Base-by-base conservation (phyloP, 73 alveolate genomes). In the Tetrahymena borealis region DNA sequence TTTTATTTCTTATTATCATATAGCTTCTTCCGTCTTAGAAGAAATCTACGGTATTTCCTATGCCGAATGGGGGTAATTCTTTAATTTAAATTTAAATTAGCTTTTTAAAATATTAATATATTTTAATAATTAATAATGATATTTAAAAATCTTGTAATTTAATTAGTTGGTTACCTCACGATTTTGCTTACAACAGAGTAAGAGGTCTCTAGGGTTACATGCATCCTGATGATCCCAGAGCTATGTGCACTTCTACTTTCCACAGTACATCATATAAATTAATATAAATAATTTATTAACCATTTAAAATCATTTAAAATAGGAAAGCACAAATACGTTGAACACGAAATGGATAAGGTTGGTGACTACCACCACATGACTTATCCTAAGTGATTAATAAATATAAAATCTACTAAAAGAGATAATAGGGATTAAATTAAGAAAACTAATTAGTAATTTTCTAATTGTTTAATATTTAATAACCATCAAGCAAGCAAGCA, bases 181-280 rank as follows among this genome's bases (percentile, higher is more conserved):
- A 78, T 79, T 93, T 93, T 60, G 93, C 90, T 32, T 93, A 93
- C 91, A 93, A 85, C 78, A 93, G 95, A 85, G 38, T 78, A 77
- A 85, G 95, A 93, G 90, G 95, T 40, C 90, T 93, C 91, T 32
- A 90, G 10, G 95, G 95, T 39, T 93, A 93, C 39, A 79, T 79
- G 35, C 95, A 93, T 42, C 93, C 93, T 7, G 95, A 93, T 85
- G 95, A 93, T 90, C 93, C 95, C n/a, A 93, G 95, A 93, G 91
- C 95, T 18, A 93, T 93, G 90, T 85, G 91, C 78, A 93, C 91
- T 85, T 91, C 93, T n/a, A 78, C 95, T 2, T 93, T 93, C 91
- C 60, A 90, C 90, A 93, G 95, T 60, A 60, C 31, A 6, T 15
- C 28, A 39, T 9, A 60, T 60, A 24, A 24, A 24, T n/a, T 7